These are phyloP conservation scores for Psidium friedrichsthalianum DNA, from an alignment of 345 rosid species.

Conservation along the genomic window DNA sequence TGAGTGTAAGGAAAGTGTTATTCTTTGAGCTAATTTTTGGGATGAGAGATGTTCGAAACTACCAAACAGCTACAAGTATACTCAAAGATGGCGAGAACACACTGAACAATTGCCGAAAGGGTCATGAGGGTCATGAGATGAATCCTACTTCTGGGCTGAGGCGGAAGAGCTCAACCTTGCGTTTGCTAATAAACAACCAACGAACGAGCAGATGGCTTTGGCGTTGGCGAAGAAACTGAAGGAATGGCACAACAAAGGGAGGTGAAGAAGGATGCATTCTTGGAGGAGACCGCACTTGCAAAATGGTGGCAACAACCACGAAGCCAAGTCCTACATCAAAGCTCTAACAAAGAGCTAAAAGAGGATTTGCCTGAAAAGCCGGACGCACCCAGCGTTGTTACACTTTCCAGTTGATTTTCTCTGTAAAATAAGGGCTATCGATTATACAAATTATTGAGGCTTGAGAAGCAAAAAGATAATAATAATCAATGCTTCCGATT, in stretches of 20 bases:
- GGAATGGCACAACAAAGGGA: neutral
- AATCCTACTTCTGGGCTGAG: constrained; percentile 20
- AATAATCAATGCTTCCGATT: too few species aligned
- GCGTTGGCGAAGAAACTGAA: neutral
- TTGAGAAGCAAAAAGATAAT: too few species aligned
- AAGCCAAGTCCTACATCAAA: neutral
- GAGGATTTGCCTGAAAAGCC: neutral
- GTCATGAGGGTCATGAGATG: constrained; percentile 11
- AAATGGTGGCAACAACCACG: neutral
- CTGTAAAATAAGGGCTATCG: neutral
- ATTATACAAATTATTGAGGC: too few species aligned
- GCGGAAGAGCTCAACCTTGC: too few species aligned
- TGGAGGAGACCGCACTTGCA: neutral
- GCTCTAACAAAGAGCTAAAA: neutral
- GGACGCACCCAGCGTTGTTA: neutral
- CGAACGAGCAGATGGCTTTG: neutral
- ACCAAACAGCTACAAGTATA: constrained; percentile 26
- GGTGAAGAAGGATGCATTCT: neutral
- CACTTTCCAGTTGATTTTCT: neutral
- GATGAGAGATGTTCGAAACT: too few species aligned
- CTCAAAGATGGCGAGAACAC: constrained; percentile 60
- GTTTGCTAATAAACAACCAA: too few species aligned
- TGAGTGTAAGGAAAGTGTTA: too few species aligned
- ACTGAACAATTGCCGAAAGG: constrained; percentile 1
- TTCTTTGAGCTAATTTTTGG: too few species aligned